phyloP scores from a whole-genome alignment of 208 protist genomes.

The Crithidia brevicula region DNA sequence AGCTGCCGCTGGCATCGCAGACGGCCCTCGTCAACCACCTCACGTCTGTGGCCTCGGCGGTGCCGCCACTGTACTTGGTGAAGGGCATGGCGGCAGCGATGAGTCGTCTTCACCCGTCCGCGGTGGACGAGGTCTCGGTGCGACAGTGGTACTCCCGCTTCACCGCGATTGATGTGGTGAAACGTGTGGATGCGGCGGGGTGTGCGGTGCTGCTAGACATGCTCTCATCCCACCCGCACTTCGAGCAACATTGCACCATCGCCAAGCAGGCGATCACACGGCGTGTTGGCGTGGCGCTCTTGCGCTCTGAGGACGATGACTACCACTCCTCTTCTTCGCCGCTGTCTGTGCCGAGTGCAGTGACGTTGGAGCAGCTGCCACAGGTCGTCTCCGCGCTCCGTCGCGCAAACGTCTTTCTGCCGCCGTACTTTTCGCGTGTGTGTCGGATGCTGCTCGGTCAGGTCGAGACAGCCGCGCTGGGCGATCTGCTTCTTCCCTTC shows the following conservation, averaged over 20 bases:
- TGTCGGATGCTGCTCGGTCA: constrained; percentile 68
- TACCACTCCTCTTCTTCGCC: neutral
- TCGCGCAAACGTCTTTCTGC: constrained; percentile 55
- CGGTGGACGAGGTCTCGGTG: constrained; percentile 70
- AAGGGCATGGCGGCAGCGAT: constrained; percentile 49
- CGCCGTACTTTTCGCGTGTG: constrained; percentile 71
- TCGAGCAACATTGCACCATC: constrained; percentile 43
- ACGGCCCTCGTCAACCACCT: constrained; percentile 66
- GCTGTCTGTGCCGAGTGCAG: neutral
- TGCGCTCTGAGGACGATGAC: constrained; percentile 11
- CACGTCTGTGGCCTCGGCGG: constrained; percentile 53
- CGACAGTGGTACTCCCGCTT: constrained; percentile 80
- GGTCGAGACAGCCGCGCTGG: constrained; percentile 54
- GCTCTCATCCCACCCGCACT: constrained; percentile 34
- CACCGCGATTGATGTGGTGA: constrained; percentile 60
- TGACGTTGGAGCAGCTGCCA: constrained; percentile 42
- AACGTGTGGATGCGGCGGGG: constrained; percentile 44
- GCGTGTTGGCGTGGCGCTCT: constrained; percentile 36
- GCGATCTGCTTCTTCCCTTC: constrained; percentile 62
- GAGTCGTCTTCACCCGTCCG: constrained; percentile 13
- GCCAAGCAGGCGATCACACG: constrained; percentile 39
- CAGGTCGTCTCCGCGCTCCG: constrained; percentile 50
- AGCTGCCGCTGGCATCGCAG: constrained; percentile 54
- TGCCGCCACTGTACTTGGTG: constrained; percentile 55
- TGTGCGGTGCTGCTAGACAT: constrained; percentile 54